Evolutionary conservation across 345 rosid species (phyloP), one percentile per base, ranked within the genome.

Genomic region (Populus ilicifolia): DNA sequence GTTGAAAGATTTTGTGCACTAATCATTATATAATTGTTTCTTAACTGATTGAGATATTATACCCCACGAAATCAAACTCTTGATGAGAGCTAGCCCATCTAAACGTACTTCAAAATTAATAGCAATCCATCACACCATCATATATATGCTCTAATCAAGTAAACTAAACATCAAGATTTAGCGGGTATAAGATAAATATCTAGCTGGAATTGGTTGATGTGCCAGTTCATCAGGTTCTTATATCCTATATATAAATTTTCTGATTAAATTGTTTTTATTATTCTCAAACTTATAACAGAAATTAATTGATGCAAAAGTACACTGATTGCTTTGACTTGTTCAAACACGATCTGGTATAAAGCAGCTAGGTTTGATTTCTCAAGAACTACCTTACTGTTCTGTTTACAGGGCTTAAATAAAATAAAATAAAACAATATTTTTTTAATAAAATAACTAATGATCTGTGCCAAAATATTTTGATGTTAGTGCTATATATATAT

Each of bases 11-110:
- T 75, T 43, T 67, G 41, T 63, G 41, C 16, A 20, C 27, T 33
- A 59, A 76, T 76, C 12, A 43, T 77, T 79, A 25, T 56, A 30
- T 79, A 73, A 75, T 78, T 69, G 74, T 84, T 81, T 75, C 85
- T 83, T 84, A 84, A 81, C 84, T 78, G 90, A 88, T 88, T 80
- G 83, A 78, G 90, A 83, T 80, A 76, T 88, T 72, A 86, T 80
- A 86, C 84, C 86, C 86, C 89, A 83, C 84, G 89, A 86, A 84
- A 88, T 83, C 84, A 71, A 88, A 69, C 81, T 79, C 82, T 71
- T 77, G 81, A 78, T 76, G 71, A 76, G 63, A 56, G 63, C 13
- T 56, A 50, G 78, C 83, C 67, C 84, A 79, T 76, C 77, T 77
- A 76, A 75, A 82, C 77, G 48, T 73, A 25, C 81, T 77, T 80